These are phyloP conservation scores for Insectozyma bohioensis DNA, from an alignment of 1,139 yeast species.

Conservation along the genomic window DNA sequence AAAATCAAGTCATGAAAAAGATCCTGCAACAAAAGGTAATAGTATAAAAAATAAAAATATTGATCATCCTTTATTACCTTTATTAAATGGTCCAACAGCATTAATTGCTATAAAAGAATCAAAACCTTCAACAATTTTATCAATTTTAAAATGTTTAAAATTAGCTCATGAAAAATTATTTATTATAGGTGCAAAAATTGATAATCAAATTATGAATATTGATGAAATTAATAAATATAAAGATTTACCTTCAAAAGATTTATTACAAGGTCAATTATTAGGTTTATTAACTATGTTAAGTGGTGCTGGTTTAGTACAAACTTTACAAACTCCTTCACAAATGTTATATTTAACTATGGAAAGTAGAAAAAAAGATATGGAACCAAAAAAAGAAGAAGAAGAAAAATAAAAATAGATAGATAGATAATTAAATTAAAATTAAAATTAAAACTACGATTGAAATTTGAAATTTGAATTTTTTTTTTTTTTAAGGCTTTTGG, in stretches of 20 bases:
- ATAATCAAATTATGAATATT: constrained; percentile 50
- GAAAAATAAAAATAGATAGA: constrained; percentile 6
- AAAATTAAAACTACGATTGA: no score
- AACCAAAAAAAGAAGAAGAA: constrained; percentile 10
- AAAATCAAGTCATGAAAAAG: constrained; percentile 63
- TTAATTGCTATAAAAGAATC: constrained; percentile 67
- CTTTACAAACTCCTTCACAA: constrained; percentile 68
- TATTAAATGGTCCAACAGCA: constrained; percentile 85
- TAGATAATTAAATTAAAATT: no score
- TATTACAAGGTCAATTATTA: constrained; percentile 76
- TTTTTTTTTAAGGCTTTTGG: no score
- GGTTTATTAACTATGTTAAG: constrained; percentile 83
- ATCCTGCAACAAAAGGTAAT: constrained; percentile 72
- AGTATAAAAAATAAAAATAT: constrained; percentile 40
- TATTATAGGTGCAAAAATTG: constrained; percentile 83
- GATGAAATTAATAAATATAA: constrained; percentile 62
- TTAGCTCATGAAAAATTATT: constrained; percentile 70
- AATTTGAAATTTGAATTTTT: no score
- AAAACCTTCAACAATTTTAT: constrained; percentile 67
- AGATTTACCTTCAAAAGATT: constrained; percentile 67
- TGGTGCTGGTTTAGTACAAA: constrained; percentile 86
- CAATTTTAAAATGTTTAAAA: constrained; percentile 61
- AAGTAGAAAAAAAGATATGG: constrained; percentile 51
- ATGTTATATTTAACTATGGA: constrained; percentile 72
- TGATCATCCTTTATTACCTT: constrained; percentile 65